Evolutionary conservation across 2,329 filamentous ascomycete species (phyloP), one percentile per base, ranked within the genome.

Genomic region (Fusarium luffae): DNA sequence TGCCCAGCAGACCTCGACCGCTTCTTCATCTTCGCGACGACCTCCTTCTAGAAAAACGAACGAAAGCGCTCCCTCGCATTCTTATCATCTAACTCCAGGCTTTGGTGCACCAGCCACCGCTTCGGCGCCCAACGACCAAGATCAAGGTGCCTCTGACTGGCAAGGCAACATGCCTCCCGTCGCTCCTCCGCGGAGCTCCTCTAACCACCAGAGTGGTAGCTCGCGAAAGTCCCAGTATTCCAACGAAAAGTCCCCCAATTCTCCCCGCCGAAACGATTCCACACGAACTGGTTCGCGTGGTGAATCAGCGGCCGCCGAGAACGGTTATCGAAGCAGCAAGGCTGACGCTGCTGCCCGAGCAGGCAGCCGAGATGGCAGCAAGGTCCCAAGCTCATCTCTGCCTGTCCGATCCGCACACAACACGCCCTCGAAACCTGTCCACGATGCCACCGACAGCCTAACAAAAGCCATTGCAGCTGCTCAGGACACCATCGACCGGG

Each of bases 101-200:
- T 85, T 86, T 80, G 81, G 82, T 59, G 84, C 85, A 61, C 82
- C 84, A 73, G 79, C 82, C 56, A 81, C 83, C 55, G 74, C 84
- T 69, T 73, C 79, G 77, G 80, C 62, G 81, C 54, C 50, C 47
- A 72, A 63, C 69, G 86, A 48, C 81, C 85, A 46, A 78, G 82
- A 41, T 78, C 82, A 83, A 19, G 74, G 82, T 21, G 75, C 82
- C 59, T 82, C 84, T 66, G 85, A 86, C 74, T 84, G 85, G 75
- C 83, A 84, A 81, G 87, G 82, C 80, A 87, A 84, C 80, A 89
- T 86, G 82, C 89, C 92, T 55, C 91, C 92, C 25, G 86, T 93
- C 73, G 90, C 92, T 58, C 94, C 92, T 49, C 92, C 93, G 37
- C 89, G 94, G 76, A 94, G 92, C 10, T 97, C 94, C 16, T 96